phyloP scores from a whole-genome alignment of 495 filamentous ascomycete species.

The Pseudotulostoma volvatum region DNA sequence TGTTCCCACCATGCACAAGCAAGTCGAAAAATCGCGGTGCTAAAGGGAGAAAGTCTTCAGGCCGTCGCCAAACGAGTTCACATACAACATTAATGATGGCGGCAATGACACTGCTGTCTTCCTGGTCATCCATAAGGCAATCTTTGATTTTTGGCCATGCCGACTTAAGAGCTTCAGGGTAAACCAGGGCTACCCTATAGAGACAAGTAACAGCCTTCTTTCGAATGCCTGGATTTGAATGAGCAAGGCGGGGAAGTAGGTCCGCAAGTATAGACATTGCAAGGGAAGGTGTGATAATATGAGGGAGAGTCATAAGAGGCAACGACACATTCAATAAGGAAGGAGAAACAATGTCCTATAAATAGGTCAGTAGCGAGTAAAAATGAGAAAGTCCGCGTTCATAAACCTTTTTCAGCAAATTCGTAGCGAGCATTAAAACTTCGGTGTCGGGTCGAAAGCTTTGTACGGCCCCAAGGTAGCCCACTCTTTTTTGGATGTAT shows the following conservation, averaged over 20 bases:
- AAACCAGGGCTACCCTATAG: slow-evolving; percentile 81
- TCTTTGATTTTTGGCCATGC: slow-evolving; percentile 97
- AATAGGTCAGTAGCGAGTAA: slow-evolving; percentile 4
- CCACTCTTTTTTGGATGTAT: slow-evolving; percentile 85
- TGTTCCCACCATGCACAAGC: slow-evolving; percentile 83
- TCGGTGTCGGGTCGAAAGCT: slow-evolving; percentile 93
- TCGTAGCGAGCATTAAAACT: slow-evolving; percentile 93
- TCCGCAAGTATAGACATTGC: slow-evolving; percentile 78
- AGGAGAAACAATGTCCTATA: slow-evolving; percentile 63
- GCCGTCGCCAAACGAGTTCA: slow-evolving; percentile 85
- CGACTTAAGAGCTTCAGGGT: slow-evolving; percentile 78
- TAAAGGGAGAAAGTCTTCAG: slow-evolving; percentile 81
- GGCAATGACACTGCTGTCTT: slow-evolving; percentile 86
- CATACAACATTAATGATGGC: slow-evolving; percentile 94
- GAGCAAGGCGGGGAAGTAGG: slow-evolving; percentile 67
- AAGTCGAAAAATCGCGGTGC: slow-evolving; percentile 85
- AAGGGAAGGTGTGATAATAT: slow-evolving; percentile 79
- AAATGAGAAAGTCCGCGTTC: too few species aligned
- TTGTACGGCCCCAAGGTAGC: slow-evolving; percentile 91
- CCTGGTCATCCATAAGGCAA: slow-evolving; percentile 71
- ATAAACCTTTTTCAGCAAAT: slow-evolving; percentile 80
- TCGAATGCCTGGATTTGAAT: slow-evolving; percentile 64
- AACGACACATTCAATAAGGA: slow-evolving; percentile 61
- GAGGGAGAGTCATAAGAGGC: slow-evolving; percentile 73
- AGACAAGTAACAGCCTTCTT: slow-evolving; percentile 93